These are phyloP conservation scores for Leccinum subgranulosum DNA, from an alignment of 768 basidiomycete species.

Conservation along the genomic window DNA sequence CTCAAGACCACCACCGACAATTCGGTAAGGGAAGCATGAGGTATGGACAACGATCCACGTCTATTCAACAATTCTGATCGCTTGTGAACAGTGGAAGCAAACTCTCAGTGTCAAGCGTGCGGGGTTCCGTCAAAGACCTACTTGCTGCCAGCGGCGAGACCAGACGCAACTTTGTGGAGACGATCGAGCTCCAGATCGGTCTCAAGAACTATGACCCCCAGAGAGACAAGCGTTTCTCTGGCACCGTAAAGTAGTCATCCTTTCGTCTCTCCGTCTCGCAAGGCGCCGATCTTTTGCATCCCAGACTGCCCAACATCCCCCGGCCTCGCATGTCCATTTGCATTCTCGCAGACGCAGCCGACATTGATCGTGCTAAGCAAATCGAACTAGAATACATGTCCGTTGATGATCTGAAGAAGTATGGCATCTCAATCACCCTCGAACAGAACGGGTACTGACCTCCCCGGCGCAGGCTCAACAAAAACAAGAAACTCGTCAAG, in stretches of 20 bases:
- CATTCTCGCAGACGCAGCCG: slow-evolving; percentile 98
- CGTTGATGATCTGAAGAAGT: slow-evolving; percentile 99
- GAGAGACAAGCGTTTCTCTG: slow-evolving; percentile 99
- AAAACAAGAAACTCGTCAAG: slow-evolving; percentile 99
- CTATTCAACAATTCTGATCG: neutral
- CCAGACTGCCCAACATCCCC: slow-evolving; percentile 91
- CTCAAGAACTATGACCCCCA: slow-evolving; percentile 99
- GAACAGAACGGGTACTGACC: neutral
- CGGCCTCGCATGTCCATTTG: slow-evolving; percentile 99
- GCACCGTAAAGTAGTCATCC: slow-evolving; percentile 82
- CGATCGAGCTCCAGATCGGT: slow-evolving; percentile 94
- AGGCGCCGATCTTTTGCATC: neutral
- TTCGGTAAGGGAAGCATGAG: slow-evolving; percentile 8
- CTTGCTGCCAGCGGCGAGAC: slow-evolving; percentile 83
- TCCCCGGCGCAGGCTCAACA: slow-evolving; percentile 74
- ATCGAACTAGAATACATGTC: slow-evolving; percentile 99
- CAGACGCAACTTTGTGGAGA: slow-evolving; percentile 93
- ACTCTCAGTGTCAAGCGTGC: slow-evolving; percentile 99
- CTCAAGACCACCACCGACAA: slow-evolving; percentile 15
- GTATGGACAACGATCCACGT: slow-evolving; percentile 9
- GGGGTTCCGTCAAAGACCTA: slow-evolving; percentile 92
- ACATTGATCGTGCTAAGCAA: slow-evolving; percentile 98
- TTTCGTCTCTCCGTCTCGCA: neutral
- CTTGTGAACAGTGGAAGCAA: slow-evolving; percentile 48
- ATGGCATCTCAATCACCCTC: slow-evolving; percentile 19